A percentile compares a stretch with the other conserved stretches of the same genome.
phyloP scores from a whole-genome alignment of 2,329 filamentous ascomycete genomes.

The Aplosporella prunicola region DNA sequence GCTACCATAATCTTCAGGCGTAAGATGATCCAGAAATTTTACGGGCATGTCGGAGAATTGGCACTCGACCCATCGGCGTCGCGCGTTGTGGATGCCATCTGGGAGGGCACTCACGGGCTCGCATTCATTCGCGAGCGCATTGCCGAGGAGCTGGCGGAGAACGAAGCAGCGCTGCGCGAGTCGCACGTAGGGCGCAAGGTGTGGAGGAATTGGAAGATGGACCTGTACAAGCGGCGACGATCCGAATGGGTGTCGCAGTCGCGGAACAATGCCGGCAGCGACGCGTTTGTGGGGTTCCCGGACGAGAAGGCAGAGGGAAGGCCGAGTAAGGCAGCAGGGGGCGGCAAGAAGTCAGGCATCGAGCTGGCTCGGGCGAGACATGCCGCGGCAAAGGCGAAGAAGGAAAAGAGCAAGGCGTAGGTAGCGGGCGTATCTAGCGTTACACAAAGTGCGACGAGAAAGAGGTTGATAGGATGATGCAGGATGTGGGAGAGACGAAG shows the following conservation, averaged over 20 bases:
- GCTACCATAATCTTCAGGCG: constrained; percentile 50
- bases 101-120: constrained; percentile 52
- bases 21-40: constrained; percentile 54
- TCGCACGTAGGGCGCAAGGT: constrained; percentile 56
- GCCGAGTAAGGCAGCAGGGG: constrained; percentile 9
- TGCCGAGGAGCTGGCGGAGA: constrained; percentile 51
- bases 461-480: neutral
- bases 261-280: constrained; percentile 43
- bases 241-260: constrained; percentile 56
- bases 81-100: constrained; percentile 58
- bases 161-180: constrained; percentile 54
- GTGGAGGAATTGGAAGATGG: constrained; percentile 67
- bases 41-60: constrained; percentile 50
- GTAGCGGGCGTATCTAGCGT: too few species aligned
- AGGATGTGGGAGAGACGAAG: too few species aligned
- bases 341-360: constrained; percentile 29
- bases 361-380: constrained; percentile 50
- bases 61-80: constrained; percentile 54
- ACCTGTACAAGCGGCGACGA: constrained; percentile 55
- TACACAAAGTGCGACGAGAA: neutral
- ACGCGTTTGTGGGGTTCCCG: constrained; percentile 41
- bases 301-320: constrained; percentile 26
- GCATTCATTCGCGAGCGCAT: constrained; percentile 60
- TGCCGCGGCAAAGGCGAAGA: constrained; percentile 35
- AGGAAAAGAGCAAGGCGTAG: constrained; percentile 16